Evolutionary conservation across 495 filamentous ascomycete species (phyloP).

Genomic region (Rostrohypoxylon terebratum): DNA sequence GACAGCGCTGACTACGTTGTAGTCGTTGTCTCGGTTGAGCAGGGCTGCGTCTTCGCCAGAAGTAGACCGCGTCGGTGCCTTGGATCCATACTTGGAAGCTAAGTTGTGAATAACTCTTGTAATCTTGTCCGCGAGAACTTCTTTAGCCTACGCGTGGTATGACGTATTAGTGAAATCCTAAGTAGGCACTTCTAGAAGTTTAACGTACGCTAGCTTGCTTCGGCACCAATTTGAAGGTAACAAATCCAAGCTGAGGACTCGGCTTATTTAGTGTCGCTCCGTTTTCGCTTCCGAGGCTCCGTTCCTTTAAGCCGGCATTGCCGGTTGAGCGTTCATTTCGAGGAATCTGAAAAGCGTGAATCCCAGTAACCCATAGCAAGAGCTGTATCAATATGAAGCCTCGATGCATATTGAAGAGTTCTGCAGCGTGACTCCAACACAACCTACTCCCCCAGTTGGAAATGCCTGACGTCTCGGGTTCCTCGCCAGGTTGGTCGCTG

Average conservation of each 20-base stretch:
- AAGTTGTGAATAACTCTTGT: slow-evolving; percentile 35
- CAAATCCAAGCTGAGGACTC: slow-evolving; percentile 32
- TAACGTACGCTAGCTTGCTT: slow-evolving; percentile 41
- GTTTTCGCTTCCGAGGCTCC: not conserved
- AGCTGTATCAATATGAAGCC: slow-evolving; percentile 53
- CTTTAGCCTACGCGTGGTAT: slow-evolving; percentile 3
- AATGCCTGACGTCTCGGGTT: slow-evolving; percentile 20
- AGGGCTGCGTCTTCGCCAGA: slow-evolving; percentile 31
- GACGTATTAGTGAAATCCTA: slow-evolving; percentile 26
- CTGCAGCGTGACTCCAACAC: slow-evolving; percentile 17
- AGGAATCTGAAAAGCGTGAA: slow-evolving; percentile 53
- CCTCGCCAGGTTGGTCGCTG: slow-evolving; percentile 16
- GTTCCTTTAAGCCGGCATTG: slow-evolving; percentile 10
- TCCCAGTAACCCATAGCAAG: slow-evolving; percentile 55
- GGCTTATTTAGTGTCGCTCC: not conserved
- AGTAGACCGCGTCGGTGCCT: slow-evolving; percentile 14
- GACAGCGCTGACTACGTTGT: slow-evolving; percentile 66
- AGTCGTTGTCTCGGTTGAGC: slow-evolving; percentile 60
- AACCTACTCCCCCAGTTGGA: slow-evolving; percentile 30
- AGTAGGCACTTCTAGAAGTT: not conserved
- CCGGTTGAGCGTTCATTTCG: not conserved
- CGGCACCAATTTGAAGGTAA: slow-evolving; percentile 47
- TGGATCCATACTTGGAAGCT: slow-evolving; percentile 31
- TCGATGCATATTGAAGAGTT: slow-evolving; percentile 54
- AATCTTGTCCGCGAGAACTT: slow-evolving; percentile 30